Evolutionary conservation across 2,329 filamentous ascomycete genomes (phyloP), one percentile per base, ranked within the genome.

Genomic region (Capronia coronata): DNA sequence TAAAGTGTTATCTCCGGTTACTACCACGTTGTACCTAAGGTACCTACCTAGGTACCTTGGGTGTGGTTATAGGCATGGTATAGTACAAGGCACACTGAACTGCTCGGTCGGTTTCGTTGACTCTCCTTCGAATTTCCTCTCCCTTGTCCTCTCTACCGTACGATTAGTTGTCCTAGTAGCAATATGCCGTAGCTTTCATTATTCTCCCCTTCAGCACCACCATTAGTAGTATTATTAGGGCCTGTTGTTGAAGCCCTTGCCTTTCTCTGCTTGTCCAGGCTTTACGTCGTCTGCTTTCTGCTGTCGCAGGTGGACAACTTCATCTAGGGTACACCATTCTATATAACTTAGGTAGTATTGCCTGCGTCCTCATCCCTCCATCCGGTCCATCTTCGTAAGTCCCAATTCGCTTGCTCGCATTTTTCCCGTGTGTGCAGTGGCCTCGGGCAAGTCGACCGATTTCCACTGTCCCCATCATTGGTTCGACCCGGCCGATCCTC

Each of bases 331-430:
- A 5, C 23, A 27, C n/a, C n/a, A n/a, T n/a, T n/a, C n/a, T n/a
- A n/a, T n/a, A n/a, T n/a, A n/a, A n/a, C n/a, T n/a, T n/a, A n/a
- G n/a, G n/a, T n/a, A n/a, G n/a, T 10, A 6, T 16, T 34, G 30
- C 14, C 11, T 16, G 14, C 14, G 10, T 13, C 30, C 6, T 16
- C 38, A 14, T 41, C 13, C 8, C 11, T 22, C 38, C 38, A 25
- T 25, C 41, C 41, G 48, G 51, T 48, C 43, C 52, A 51, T 54
- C 46, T 48, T 54, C 55, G 46, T 58, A 55, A 57, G 52, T 58
- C 56, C n/a, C 23, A 38, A 25, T 39, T 48, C 29, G 14, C 16
- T 35, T 37, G 14, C 23, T 23, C 32, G 27, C 30, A 23, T 43
- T 49, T 47, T 43, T 19, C 42, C 49, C 37, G 45, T 38, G 14